Conservation (phyloP, 2,329 filamentous ascomycete species). For the Sclerotiophoma versabilis region DNA sequence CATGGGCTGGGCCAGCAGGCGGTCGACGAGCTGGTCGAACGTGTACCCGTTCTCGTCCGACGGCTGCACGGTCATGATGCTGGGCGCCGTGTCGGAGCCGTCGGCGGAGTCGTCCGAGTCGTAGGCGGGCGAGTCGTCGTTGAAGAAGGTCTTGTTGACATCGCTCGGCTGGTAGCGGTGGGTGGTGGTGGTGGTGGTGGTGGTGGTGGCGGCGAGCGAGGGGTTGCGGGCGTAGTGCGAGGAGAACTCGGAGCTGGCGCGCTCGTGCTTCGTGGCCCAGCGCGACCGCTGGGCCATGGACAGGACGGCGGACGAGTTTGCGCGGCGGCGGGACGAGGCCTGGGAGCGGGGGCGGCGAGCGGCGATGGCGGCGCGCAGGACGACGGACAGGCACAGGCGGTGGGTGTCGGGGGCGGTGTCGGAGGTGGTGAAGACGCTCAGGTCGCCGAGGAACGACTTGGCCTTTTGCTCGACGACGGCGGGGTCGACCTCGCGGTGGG, state of each 20-base stretch:
- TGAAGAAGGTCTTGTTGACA: slow-evolving; percentile 66
- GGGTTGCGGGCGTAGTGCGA: slow-evolving; percentile 38
- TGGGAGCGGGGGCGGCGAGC: slow-evolving; percentile 62
- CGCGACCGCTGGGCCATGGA: slow-evolving; percentile 50
- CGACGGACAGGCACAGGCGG: slow-evolving; percentile 76
- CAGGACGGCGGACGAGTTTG: slow-evolving; percentile 55
- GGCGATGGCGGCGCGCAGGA: slow-evolving; percentile 74
- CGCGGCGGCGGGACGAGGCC: slow-evolving; percentile 51
- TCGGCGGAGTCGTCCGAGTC: slow-evolving; percentile 71
- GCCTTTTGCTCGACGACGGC: slow-evolving; percentile 71
- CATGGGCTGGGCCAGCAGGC: slow-evolving; percentile 81
- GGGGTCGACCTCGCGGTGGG: slow-evolving; percentile 74
- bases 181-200: slow-evolving; percentile 41
- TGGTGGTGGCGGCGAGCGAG: slow-evolving; percentile 39
- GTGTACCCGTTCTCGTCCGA: slow-evolving; percentile 67
- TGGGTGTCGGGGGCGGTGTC: slow-evolving; percentile 73
- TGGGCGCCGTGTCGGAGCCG: slow-evolving; percentile 65
- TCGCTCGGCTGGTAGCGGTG: slow-evolving; percentile 48
- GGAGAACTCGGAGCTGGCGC: slow-evolving; percentile 57
- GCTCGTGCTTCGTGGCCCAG: slow-evolving; percentile 52
- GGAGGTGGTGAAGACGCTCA: slow-evolving; percentile 78
- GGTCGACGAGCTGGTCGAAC: slow-evolving; percentile 71
- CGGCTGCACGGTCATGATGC: slow-evolving; percentile 45
- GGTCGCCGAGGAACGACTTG: slow-evolving; percentile 64
- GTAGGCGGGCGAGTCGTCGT: slow-evolving; percentile 75